These are phyloP conservation scores for Aspergillus brasiliensis DNA, from an alignment of 2,329 filamentous ascomycete genomes.

Conservation along the genomic window DNA sequence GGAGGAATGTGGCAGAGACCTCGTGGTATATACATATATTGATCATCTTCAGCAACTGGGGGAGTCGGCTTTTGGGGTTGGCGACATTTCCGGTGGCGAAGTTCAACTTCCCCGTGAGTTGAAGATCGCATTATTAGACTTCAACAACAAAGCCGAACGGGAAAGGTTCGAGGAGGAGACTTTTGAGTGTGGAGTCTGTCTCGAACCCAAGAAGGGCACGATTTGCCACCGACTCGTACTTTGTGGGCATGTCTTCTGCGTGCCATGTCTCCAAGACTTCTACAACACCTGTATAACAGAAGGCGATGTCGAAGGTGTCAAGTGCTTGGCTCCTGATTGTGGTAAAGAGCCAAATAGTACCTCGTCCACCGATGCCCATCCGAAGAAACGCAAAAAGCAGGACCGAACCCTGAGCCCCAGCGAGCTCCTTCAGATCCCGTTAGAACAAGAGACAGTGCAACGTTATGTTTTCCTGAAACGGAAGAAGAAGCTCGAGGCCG, in stretches of 20 bases:
- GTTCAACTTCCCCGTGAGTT: conserved; percentile 52
- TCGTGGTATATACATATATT: conserved; percentile 62
- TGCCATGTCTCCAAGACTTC: conserved; percentile 82
- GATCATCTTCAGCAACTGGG: conserved; percentile 62
- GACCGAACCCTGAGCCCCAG: conserved; percentile 75
- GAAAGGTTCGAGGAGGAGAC: conserved; percentile 79
- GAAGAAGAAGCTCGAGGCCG: conserved; percentile 87
- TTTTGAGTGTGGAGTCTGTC: conserved; percentile 83
- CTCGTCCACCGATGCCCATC: conserved; percentile 18
- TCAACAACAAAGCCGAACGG: conserved; percentile 72
- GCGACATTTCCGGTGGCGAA: conserved; percentile 40
- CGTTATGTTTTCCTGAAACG: conserved; percentile 89
- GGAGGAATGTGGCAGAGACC: conserved; percentile 61
- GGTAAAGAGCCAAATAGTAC: conserved; percentile 60
- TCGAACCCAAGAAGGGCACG: conserved; percentile 87
- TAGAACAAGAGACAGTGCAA: conserved; percentile 71
- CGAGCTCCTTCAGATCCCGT: conserved; percentile 77
- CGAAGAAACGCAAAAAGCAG: conserved; percentile 58
- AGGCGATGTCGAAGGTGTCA: conserved; percentile 76
- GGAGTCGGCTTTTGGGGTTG: conserved; percentile 57
- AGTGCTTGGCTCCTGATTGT: conserved; percentile 79
- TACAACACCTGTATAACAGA: conserved; percentile 86
- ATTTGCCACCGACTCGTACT: conserved; percentile 78
- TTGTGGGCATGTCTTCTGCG: conserved; percentile 90
- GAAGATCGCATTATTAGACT: conserved; percentile 74